Conservation (phyloP, 2,329 filamentous ascomycete genomes). For the Xylaria sp. region DNA sequence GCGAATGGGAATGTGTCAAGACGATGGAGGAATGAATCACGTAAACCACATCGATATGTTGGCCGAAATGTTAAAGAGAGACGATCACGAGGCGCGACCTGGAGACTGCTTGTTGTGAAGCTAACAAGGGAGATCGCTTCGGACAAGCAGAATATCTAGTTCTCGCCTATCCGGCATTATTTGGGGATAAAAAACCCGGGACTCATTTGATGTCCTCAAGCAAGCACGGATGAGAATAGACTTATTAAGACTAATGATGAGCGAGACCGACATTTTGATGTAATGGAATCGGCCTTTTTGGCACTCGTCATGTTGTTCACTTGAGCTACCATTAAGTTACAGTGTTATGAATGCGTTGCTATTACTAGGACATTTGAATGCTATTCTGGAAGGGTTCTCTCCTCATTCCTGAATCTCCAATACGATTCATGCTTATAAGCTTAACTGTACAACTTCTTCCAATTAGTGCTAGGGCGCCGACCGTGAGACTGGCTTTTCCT, state of each 20-base stretch:
- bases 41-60: neutral
- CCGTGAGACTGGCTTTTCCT: too few relatives aligned
- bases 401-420: too few relatives aligned
- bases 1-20: slow-evolving; percentile 97
- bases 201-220: slow-evolving; percentile 36
- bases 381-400: too few relatives aligned
- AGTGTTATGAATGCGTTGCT: neutral
- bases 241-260: slow-evolving; percentile 9
- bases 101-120: slow-evolving; percentile 2
- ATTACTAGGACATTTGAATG: neutral
- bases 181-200: slow-evolving; percentile 26
- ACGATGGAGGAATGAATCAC: slow-evolving; percentile 82
- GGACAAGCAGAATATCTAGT: slow-evolving; percentile 30
- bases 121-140: slow-evolving; percentile 3
- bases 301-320: neutral
- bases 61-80: slow-evolving; percentile 9
- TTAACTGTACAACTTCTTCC: too few relatives aligned
- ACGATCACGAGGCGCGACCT: slow-evolving; percentile 8
- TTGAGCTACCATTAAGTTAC: neutral
- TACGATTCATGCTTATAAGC: too few relatives aligned
- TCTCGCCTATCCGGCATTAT: slow-evolving; percentile 18
- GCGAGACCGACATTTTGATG: neutral
- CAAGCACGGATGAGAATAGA: slow-evolving; percentile 35
- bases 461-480: too few relatives aligned
- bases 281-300: neutral